Percentiles rank a stretch among this genome's conserved stretches.
phyloP scores from a whole-genome alignment of 768 basidiomycete genomes.

The Tubosaeta brunneosetosa region DNA sequence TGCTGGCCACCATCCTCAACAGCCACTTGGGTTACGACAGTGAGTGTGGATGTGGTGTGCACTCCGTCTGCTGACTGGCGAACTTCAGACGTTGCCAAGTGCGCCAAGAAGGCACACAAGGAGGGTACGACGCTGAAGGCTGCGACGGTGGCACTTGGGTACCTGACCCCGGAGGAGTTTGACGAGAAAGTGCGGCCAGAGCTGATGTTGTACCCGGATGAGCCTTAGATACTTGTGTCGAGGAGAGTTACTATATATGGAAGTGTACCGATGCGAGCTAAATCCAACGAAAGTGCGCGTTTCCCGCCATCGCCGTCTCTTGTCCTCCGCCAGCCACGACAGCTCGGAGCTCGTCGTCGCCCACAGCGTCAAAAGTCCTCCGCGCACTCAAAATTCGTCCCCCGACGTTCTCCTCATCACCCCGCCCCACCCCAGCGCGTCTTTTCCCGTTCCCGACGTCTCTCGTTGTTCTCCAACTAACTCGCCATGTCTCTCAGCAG shows the following conservation, averaged over 20 bases:
- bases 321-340: slow-evolving; percentile 13
- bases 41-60: slow-evolving; percentile 39
- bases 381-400: background rate
- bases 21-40: slow-evolving; percentile 95
- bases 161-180: slow-evolving; percentile 87
- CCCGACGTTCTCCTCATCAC: background rate
- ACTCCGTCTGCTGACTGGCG: slow-evolving; percentile 6
- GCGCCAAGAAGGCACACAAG: slow-evolving; percentile 99
- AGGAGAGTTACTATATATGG: slow-evolving; percentile 25
- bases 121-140: slow-evolving; percentile 96
- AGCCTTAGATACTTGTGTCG: slow-evolving; percentile 25
- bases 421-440: background rate
- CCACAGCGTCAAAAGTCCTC: background rate
- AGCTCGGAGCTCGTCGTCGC: background rate
- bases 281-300: slow-evolving; percentile 33
- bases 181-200: slow-evolving; percentile 91
- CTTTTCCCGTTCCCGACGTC: background rate
- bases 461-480: background rate
- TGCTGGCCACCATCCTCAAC: slow-evolving; percentile 98
- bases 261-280: slow-evolving; percentile 31
- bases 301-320: slow-evolving; percentile 31
- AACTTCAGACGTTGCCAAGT: slow-evolving; percentile 85
- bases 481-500: slow-evolving; percentile 67
- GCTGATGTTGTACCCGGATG: slow-evolving; percentile 79
- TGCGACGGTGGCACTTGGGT: slow-evolving; percentile 84